Conservation (phyloP, 768 basidiomycete species). For the Pleurotus cornucopiae region DNA sequence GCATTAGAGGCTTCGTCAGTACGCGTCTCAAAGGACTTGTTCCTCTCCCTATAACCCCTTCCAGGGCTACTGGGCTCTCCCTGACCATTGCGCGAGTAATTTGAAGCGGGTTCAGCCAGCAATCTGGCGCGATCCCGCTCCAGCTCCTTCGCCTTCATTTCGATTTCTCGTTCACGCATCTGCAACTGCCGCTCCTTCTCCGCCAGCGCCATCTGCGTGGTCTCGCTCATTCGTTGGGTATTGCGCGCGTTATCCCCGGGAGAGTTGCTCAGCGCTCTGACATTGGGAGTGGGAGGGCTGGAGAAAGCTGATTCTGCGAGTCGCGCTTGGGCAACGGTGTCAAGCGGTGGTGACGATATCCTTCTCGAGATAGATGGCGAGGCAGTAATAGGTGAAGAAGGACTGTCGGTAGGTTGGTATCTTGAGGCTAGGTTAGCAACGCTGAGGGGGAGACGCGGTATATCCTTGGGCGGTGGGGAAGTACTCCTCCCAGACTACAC, state of each 20-base stretch:
- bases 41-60: not conserved
- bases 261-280: not conserved
- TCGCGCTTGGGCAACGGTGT: conserved; percentile 18
- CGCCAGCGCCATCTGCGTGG: conserved; percentile 46
- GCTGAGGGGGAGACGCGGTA: conserved; percentile 60
- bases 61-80: conserved; percentile 12
- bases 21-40: conserved; percentile 6
- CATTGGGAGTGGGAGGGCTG: not conserved
- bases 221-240: conserved; percentile 40
- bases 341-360: conserved; percentile 14
- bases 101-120: conserved; percentile 27
- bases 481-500: conserved; percentile 39
- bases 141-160: conserved; percentile 49
- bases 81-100: not conserved
- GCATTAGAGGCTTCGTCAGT: conserved; percentile 1
- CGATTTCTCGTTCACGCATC: conserved; percentile 51
- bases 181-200: conserved; percentile 52
- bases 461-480: conserved; percentile 55
- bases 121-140: conserved; percentile 50
- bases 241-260: conserved; percentile 19
- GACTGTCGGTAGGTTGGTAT: conserved; percentile 46
- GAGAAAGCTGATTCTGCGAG: conserved; percentile 18
- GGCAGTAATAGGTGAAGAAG: conserved; percentile 32
- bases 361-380: conserved; percentile 29
- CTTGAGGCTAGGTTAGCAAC: conserved; percentile 62